phyloP scores from a whole-genome alignment of 371 early-diverging fungal species.

The Lichtheimia corymbifera region DNA sequence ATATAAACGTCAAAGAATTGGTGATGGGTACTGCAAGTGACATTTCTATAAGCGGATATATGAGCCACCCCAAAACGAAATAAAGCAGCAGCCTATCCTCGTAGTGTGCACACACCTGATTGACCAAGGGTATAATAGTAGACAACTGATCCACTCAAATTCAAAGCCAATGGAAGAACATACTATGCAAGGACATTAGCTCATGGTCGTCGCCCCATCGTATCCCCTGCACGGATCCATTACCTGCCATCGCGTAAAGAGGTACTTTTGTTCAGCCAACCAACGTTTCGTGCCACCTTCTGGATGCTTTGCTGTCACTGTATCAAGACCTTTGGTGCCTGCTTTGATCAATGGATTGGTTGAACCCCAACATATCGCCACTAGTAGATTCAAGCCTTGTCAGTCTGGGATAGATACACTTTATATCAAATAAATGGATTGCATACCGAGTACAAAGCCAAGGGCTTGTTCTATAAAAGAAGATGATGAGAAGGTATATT shows the following conservation, averaged over 20 bases:
- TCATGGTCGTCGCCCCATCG: neutral
- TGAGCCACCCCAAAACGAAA: too few relatives aligned
- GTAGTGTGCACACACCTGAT: conserved; percentile 43
- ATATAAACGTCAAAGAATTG: conserved; percentile 86
- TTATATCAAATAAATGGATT: neutral
- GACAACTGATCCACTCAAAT: conserved; percentile 87
- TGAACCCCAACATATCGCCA: conserved; percentile 92
- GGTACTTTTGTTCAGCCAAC: conserved; percentile 70
- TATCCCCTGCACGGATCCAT: neutral
- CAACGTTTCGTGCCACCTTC: conserved; percentile 56
- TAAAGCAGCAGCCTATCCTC: neutral
- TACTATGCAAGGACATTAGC: conserved; percentile 49
- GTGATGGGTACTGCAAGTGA: conserved; percentile 93
- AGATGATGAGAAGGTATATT: too few relatives aligned
- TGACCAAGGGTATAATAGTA: conserved; percentile 91
- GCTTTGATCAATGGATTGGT: conserved; percentile 94
- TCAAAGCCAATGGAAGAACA: conserved; percentile 82
- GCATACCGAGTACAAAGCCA: conserved; percentile 31
- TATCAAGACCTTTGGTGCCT: conserved; percentile 81
- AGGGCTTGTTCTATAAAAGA: conserved; percentile 12
- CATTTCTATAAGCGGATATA: conserved; percentile 54
- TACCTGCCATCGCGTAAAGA: conserved; percentile 89
- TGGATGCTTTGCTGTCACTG: conserved; percentile 49
- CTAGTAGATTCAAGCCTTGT: conserved; percentile 30
- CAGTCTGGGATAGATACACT: too few relatives aligned